Conservation (phyloP, 768 basidiomycete species). For the Naganishia onofrii region DNA sequence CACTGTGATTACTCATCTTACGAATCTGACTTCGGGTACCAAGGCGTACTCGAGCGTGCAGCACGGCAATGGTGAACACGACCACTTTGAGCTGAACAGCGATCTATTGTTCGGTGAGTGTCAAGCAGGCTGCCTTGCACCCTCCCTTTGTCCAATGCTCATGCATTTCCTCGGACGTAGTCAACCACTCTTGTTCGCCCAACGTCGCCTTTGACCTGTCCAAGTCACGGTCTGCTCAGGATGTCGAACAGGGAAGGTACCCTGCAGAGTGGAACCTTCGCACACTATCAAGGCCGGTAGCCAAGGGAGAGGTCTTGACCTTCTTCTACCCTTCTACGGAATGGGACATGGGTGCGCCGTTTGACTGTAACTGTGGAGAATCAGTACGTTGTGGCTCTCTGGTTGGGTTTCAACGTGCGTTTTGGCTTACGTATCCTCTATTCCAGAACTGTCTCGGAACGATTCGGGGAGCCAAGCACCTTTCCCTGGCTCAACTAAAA, state of each 20-base stretch:
- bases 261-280: conserved; percentile 57
- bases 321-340: conserved; percentile 70
- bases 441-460: conserved; percentile 56
- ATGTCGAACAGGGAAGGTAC: not conserved
- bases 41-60: conserved; percentile 61
- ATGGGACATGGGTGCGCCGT: conserved; percentile 67
- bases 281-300: conserved; percentile 53
- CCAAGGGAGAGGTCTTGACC: conserved; percentile 55
- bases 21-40: conserved; percentile 41
- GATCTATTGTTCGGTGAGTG: conserved; percentile 62
- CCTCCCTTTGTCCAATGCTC: not conserved
- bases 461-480: conserved; percentile 57
- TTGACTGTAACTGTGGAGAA: conserved; percentile 60
- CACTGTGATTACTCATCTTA: conserved; percentile 37
- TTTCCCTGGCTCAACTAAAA: conserved; percentile 54
- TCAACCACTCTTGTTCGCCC: conserved; percentile 66
- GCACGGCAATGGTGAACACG: conserved; percentile 56
- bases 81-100: conserved; percentile 62
- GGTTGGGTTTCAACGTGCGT: not conserved
- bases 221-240: not conserved
- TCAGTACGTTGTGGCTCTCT: conserved; percentile 45
- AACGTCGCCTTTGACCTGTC: conserved; percentile 61
- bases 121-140: too few relatives aligned
- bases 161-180: conserved; percentile 40
- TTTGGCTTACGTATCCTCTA: not conserved